Evolutionary conservation across 2,329 filamentous ascomycete genomes (phyloP).

Genomic region (Cercospora nicotianae): DNA sequence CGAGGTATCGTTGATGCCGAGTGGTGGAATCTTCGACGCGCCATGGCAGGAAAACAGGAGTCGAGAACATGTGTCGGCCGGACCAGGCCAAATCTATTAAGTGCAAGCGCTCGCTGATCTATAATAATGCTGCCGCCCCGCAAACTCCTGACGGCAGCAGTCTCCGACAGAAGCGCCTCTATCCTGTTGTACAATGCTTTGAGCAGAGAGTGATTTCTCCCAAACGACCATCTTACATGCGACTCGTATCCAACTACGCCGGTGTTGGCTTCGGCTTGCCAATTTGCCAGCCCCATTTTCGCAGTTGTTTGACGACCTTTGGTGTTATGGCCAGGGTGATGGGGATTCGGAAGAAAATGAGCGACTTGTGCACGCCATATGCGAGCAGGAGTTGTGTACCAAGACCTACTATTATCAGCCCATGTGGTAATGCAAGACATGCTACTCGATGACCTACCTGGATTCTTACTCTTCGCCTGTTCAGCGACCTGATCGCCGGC

Average conservation of each 20-base stretch:
- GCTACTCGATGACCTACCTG: slow-evolving; percentile 35
- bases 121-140: slow-evolving; percentile 4
- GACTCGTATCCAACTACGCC: neutral
- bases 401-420: slow-evolving; percentile 50
- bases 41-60: neutral
- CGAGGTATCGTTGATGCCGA: neutral
- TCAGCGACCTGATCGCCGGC: slow-evolving; percentile 39
- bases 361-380: slow-evolving; percentile 96
- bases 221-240: slow-evolving; percentile 8
- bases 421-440: slow-evolving; percentile 15
- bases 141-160: neutral
- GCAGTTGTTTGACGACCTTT: slow-evolving; percentile 85
- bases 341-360: slow-evolving; percentile 94
- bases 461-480: slow-evolving; percentile 21
- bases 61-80: neutral
- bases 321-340: slow-evolving; percentile 86
- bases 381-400: slow-evolving; percentile 89
- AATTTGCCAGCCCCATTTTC: slow-evolving; percentile 92
- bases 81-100: neutral
- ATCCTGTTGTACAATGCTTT: slow-evolving; percentile 16
- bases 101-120: slow-evolving; percentile 12
- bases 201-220: slow-evolving; percentile 13
- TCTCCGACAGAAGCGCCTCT: neutral
- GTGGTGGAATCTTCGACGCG: neutral
- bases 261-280: slow-evolving; percentile 57